Conservation (phyloP, 495 filamentous ascomycete species). For the Rusavskia elegans region DNA sequence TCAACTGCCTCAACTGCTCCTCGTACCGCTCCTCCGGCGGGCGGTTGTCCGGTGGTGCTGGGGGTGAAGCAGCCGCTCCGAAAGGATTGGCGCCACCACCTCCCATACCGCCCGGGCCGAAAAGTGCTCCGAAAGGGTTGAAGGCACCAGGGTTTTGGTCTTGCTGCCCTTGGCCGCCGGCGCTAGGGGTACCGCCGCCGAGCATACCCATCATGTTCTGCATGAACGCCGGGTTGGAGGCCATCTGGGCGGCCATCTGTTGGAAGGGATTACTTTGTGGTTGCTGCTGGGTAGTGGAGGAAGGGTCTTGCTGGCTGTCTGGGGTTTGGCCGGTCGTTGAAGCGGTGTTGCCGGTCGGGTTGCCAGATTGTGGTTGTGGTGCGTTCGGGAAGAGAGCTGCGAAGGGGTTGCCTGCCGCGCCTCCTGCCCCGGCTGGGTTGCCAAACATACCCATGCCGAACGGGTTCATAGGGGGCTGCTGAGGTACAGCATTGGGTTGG, state of each 20-base stretch:
- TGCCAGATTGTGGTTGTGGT: slow-evolving; percentile 8
- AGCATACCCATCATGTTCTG: slow-evolving; percentile 32
- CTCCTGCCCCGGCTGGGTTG: slow-evolving; percentile 19
- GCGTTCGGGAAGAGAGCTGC: slow-evolving; percentile 40
- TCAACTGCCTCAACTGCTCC: slow-evolving; percentile 78
- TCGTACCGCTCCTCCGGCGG: slow-evolving; percentile 90
- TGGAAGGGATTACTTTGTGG: slow-evolving; percentile 24
- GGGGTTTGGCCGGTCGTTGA: slow-evolving; percentile 6
- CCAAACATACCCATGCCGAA: slow-evolving; percentile 15
- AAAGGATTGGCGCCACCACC: slow-evolving; percentile 10
- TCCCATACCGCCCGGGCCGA: slow-evolving; percentile 26
- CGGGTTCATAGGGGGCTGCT: slow-evolving; percentile 15
- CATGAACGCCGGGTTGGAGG: slow-evolving; percentile 32
- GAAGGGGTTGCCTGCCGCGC: slow-evolving; percentile 53
- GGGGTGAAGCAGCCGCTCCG: slow-evolving; percentile 5
- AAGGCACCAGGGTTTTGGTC: slow-evolving; percentile 16
- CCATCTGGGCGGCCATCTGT: slow-evolving; percentile 29
- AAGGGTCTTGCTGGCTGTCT: background rate
- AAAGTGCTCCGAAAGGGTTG: slow-evolving; percentile 20
- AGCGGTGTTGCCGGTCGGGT: slow-evolving; percentile 8
- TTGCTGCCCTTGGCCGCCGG: slow-evolving; percentile 16
- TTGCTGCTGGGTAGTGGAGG: slow-evolving; percentile 5
- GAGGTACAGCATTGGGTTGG: slow-evolving; percentile 18
- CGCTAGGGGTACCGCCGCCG: slow-evolving; percentile 19
- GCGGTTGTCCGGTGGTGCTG: slow-evolving; percentile 56